These are phyloP conservation scores for Oryza brachyantha DNA, from an alignment of 176 grass and related monocot species.

Conservation along the genomic window DNA sequence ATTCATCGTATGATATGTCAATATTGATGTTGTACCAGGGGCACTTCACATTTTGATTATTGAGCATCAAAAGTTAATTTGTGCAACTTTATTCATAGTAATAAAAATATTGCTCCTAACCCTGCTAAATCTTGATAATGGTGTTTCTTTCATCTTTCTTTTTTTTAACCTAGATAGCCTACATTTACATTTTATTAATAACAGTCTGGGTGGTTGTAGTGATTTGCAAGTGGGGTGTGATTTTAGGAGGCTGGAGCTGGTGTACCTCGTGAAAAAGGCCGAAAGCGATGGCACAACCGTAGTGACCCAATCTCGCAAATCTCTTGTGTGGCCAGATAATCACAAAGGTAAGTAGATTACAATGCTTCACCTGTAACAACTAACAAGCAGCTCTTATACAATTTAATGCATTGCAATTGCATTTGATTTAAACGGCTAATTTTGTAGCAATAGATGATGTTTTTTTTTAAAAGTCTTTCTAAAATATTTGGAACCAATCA, in stretches of 20 bases:
- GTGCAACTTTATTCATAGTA: too few relatives aligned
- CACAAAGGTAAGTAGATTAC: not conserved
- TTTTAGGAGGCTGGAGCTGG: not conserved
- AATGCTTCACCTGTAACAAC: not conserved
- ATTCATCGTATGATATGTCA: too few relatives aligned
- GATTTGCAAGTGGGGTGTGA: not conserved
- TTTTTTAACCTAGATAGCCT: too few relatives aligned
- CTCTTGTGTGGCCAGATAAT: not conserved
- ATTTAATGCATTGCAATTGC: not conserved
- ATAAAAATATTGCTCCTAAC: too few relatives aligned
- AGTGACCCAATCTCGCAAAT: not conserved
- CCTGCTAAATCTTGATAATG: too few relatives aligned
- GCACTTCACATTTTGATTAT: too few relatives aligned
- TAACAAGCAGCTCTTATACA: not conserved
- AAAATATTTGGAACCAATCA: not conserved
- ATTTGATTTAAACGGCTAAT: not conserved
- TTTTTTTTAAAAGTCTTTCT: not conserved
- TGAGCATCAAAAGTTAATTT: too few relatives aligned
- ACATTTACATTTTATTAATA: not conserved
- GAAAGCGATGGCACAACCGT: conserved; percentile 3
- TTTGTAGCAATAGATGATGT: not conserved
- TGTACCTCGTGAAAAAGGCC: conserved; percentile 5
- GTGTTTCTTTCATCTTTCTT: too few relatives aligned
- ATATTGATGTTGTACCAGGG: too few relatives aligned
- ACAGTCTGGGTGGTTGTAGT: not conserved